Conservation (phyloP, 2,329 filamentous ascomycete genomes). For the Botrytis pseudocinerea region DNA sequence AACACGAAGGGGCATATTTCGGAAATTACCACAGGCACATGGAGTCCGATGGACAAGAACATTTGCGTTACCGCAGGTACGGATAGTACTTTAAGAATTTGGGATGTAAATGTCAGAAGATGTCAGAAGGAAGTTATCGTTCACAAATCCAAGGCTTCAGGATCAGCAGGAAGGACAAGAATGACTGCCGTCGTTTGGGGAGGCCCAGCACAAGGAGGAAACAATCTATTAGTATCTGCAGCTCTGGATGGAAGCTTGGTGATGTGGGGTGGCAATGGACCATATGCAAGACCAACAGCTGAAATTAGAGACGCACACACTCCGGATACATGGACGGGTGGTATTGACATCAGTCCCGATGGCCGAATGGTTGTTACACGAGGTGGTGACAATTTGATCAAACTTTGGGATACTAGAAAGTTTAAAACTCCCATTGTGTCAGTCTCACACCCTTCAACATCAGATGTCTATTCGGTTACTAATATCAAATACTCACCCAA, state of each 20-base stretch:
- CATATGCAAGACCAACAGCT: constrained; percentile 76
- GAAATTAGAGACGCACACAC: constrained; percentile 84
- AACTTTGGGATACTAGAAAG: constrained; percentile 95
- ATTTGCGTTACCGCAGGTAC: constrained; percentile 87
- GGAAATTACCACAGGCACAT: constrained; percentile 84
- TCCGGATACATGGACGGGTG: constrained; percentile 85
- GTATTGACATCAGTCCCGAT: constrained; percentile 86
- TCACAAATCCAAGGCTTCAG: constrained; percentile 88
- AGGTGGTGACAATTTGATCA: constrained; percentile 89
- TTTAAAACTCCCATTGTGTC: constrained; percentile 88
- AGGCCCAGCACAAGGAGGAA: constrained; percentile 71
- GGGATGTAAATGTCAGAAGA: constrained; percentile 91
- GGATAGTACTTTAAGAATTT: constrained; percentile 93
- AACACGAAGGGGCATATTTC: constrained; percentile 97
- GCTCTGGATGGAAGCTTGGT: constrained; percentile 87
- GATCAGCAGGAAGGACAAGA: constrained; percentile 83
- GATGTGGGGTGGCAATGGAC: constrained; percentile 90
- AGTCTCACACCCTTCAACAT: constrained; percentile 77
- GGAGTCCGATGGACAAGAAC: constrained; percentile 86
- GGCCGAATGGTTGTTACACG: constrained; percentile 87
- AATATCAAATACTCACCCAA: constrained; percentile 90
- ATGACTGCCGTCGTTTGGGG: constrained; percentile 95
- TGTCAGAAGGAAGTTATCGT: constrained; percentile 92
- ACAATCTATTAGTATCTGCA: constrained; percentile 75
- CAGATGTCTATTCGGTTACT: constrained; percentile 76